Evolutionary conservation across 257 asterid genomes (phyloP).

Genomic region (Solanum commersonii): DNA sequence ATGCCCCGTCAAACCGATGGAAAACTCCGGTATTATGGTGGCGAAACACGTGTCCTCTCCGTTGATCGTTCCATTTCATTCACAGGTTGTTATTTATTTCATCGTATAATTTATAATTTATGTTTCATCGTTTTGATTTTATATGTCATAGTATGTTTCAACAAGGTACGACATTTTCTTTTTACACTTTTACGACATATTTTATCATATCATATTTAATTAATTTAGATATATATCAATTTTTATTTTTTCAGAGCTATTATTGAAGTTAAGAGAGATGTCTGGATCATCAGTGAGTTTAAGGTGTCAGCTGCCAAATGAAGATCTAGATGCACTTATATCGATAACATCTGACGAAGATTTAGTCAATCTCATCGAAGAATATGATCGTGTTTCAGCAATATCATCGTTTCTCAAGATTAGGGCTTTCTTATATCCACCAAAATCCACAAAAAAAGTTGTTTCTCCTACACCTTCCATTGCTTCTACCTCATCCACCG

Average conservation of each 20-base stretch:
- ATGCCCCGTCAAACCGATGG: slow-evolving; percentile 82
- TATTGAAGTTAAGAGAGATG: slow-evolving; percentile 57
- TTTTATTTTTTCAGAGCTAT: slow-evolving; percentile 30
- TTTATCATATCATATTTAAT: neutral
- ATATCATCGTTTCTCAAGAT: slow-evolving; percentile 35
- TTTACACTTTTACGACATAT: neutral
- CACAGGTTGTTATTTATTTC: slow-evolving; percentile 24
- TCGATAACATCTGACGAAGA: slow-evolving; percentile 76
- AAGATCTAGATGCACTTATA: slow-evolving; percentile 72
- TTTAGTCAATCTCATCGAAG: slow-evolving; percentile 66
- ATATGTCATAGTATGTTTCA: neutral
- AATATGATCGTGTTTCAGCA: slow-evolving; percentile 41
- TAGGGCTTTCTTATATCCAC: slow-evolving; percentile 50
- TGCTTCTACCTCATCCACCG: slow-evolving; percentile 26
- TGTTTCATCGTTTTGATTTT: neutral
- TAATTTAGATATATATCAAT: neutral
- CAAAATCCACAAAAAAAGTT: slow-evolving; percentile 31
- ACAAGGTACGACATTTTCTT: neutral
- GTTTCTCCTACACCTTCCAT: slow-evolving; percentile 40
- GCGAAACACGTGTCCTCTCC: slow-evolving; percentile 77
- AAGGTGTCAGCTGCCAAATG: slow-evolving; percentile 68
- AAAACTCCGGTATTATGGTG: slow-evolving; percentile 87
- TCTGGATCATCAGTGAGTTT: slow-evolving; percentile 49
- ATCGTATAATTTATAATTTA: neutral
- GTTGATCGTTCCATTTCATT: slow-evolving; percentile 55